These are phyloP conservation scores for Phlebiopsis gigantea DNA, from an alignment of 768 basidiomycete species.

Conservation along the genomic window DNA sequence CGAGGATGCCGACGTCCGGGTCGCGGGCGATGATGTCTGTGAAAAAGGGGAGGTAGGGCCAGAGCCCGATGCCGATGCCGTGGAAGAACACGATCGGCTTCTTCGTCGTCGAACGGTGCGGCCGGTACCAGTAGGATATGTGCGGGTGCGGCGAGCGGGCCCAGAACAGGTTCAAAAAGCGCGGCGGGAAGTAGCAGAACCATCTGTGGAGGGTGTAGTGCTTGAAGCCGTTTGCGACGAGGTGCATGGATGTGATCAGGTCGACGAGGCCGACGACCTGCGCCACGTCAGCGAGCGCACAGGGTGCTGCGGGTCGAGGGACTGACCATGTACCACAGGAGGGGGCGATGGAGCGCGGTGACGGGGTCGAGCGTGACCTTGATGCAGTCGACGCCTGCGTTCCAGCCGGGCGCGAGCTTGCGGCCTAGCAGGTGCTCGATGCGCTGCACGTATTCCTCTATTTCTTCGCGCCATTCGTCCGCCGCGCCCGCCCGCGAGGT, in stretches of 20 bases:
- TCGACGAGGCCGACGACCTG: slow-evolving; percentile 55
- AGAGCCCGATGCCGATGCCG: slow-evolving; percentile 66
- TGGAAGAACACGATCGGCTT: slow-evolving; percentile 60
- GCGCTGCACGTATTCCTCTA: slow-evolving; percentile 38
- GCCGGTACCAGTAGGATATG: slow-evolving; percentile 43
- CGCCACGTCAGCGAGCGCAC: background rate
- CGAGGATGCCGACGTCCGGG: slow-evolving; percentile 51
- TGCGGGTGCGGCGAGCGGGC: slow-evolving; percentile 28
- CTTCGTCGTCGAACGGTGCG: slow-evolving; percentile 42
- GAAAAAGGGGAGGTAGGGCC: slow-evolving; percentile 51
- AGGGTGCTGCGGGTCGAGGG: background rate
- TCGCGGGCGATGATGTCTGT: slow-evolving; percentile 36
- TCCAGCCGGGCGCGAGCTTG: slow-evolving; percentile 36
- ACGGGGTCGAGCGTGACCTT: slow-evolving; percentile 54
- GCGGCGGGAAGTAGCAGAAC: slow-evolving; percentile 47
- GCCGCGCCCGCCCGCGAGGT: slow-evolving; percentile 26
- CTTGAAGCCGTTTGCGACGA: slow-evolving; percentile 43
- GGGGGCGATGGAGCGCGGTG: slow-evolving; percentile 46
- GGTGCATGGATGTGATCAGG: slow-evolving; percentile 32
- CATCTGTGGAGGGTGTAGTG: slow-evolving; percentile 40
- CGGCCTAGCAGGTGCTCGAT: slow-evolving; percentile 38
- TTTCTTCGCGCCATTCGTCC: slow-evolving; percentile 44
- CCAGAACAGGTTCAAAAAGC: slow-evolving; percentile 43
- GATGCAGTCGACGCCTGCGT: slow-evolving; percentile 37
- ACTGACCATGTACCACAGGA: slow-evolving; percentile 62